Base-by-base conservation (phyloP, 805 yeast genomes). In the Candida yuanshanica region DNA sequence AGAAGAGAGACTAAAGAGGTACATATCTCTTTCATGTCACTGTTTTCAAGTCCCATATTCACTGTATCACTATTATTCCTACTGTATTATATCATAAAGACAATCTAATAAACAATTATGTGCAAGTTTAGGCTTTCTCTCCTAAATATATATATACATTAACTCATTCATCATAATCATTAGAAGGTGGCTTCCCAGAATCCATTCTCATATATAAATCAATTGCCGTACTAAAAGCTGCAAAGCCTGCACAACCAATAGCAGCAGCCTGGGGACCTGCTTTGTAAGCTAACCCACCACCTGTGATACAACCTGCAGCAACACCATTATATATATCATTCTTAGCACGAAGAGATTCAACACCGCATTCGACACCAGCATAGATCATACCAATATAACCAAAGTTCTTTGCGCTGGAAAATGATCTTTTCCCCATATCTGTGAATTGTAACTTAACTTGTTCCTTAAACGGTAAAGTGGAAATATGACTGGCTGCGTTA, bases 171-270 rank as follows among this genome's bases (percentile, higher is more conserved):
- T 89, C 95, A 63, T 89, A 93, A 65, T 93, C 98, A 56, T 85
- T 82, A 36, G 70, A 59, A 16, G 98, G 97, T 20, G 98, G 97
- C 36, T 75, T 75, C 4, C 81, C 80, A 58, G 81, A 74, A 51
- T 89, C 97, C 52, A 85, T 79, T 52, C 90, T 76, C 83, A 90
- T 74, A 55, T 90, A 90, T 50, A 84, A 60, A 59, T 90, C 96
- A 44, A 90, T 78, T 7, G 95, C 95, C 4, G 88, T 81, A 42
- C 95, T 83, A 62, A 93, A 93, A 7, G 93, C 95, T 3, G 98
- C 97, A 68, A 93, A 93, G 8, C 97, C 99, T 21, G 95, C 96
- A 70, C 98, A 93, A 1, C 99, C 99, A 44, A 90, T 60, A 20
- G 80, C 53, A 0, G 96, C 93, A 22, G 95, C 95, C 53, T 82